A percentile compares a stretch with the other conserved stretches of the same genome.
Conservation (phyloP, 1,139 yeast species). For the Nakaseomyces sp. region DNA sequence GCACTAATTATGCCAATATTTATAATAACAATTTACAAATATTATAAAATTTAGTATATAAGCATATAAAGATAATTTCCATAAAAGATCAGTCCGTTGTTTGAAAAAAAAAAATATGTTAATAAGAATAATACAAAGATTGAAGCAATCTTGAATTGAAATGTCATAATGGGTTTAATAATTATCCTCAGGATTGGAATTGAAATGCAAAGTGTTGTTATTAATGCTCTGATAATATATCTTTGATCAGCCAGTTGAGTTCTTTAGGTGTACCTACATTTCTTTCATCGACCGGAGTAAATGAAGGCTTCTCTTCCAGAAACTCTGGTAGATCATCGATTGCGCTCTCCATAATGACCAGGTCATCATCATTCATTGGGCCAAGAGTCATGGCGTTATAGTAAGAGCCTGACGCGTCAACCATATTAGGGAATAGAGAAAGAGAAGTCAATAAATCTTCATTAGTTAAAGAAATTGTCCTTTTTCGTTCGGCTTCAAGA, state of each 20-base stretch:
- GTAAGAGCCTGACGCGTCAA: conserved; percentile 59
- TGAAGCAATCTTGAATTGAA: conserved; percentile 1
- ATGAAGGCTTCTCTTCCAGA: conserved; percentile 26
- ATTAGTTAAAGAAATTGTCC: conserved; percentile 43
- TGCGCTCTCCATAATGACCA: conserved; percentile 36
- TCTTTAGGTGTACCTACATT: conserved; percentile 61
- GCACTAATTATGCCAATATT: too few species aligned
- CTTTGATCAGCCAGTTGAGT: conserved; percentile 62
- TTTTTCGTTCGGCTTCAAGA: conserved; percentile 18
- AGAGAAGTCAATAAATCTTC: conserved; percentile 61
- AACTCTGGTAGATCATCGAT: conserved; percentile 33
- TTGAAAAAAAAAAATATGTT: neutral
- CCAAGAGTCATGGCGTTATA: conserved; percentile 44
- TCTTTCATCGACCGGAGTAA: conserved; percentile 28
- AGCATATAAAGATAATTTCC: neutral
- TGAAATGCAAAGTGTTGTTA: neutral
- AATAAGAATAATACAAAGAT: conserved; percentile 2
- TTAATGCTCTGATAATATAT: conserved; percentile 33
- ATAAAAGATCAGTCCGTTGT: neutral
- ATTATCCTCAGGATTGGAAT: neutral
- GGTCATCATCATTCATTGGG: conserved; percentile 49
- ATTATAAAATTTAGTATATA: too few species aligned
- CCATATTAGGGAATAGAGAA: conserved; percentile 54
- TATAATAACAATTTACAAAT: too few species aligned
- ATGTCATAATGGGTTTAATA: neutral